Evolutionary conservation across 495 filamentous ascomycete genomes (phyloP).

Genomic region (Hypoxylon crocopeplum): DNA sequence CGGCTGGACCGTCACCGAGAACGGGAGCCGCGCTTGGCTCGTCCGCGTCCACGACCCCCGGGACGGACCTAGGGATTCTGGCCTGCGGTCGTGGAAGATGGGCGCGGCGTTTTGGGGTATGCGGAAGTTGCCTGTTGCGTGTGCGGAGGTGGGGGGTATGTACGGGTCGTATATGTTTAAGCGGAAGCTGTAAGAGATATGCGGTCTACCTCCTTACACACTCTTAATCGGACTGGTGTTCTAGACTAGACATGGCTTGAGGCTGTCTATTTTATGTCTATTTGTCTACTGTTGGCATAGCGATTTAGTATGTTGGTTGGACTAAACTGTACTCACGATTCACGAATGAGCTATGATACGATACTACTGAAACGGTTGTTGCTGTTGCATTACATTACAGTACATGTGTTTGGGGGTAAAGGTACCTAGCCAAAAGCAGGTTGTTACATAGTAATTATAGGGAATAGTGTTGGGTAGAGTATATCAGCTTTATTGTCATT

Average conservation of each 20-base stretch:
- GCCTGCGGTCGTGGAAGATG: conserved; percentile 81
- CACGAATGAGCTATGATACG: conserved; percentile 20
- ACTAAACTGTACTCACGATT: conserved; percentile 11
- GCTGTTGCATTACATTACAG: too few relatives aligned
- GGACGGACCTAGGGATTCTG: conserved; percentile 49
- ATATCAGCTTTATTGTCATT: background rate
- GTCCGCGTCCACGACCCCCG: conserved; percentile 59
- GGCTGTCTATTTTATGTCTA: too few relatives aligned
- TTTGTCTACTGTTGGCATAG: conserved; percentile 18
- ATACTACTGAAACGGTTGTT: too few relatives aligned
- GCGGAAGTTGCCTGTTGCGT: conserved; percentile 81
- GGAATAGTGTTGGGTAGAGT: conserved; percentile 15
- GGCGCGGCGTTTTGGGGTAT: conserved; percentile 89
- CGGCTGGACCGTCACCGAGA: conserved; percentile 74
- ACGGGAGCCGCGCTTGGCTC: conserved; percentile 69
- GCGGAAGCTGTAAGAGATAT: conserved; percentile 47
- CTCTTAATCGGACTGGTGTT: background rate
- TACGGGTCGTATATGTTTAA: conserved; percentile 88
- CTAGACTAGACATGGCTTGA: too few relatives aligned
- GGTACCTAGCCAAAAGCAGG: conserved; percentile 3
- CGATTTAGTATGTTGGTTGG: conserved; percentile 11
- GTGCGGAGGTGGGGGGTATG: conserved; percentile 80
- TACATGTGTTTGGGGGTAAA: background rate
- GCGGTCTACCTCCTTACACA: too few relatives aligned
- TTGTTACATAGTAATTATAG: conserved; percentile 16